Conservation (phyloP, 75 land plant genomes). For the Adiantum capillusveneris region DNA sequence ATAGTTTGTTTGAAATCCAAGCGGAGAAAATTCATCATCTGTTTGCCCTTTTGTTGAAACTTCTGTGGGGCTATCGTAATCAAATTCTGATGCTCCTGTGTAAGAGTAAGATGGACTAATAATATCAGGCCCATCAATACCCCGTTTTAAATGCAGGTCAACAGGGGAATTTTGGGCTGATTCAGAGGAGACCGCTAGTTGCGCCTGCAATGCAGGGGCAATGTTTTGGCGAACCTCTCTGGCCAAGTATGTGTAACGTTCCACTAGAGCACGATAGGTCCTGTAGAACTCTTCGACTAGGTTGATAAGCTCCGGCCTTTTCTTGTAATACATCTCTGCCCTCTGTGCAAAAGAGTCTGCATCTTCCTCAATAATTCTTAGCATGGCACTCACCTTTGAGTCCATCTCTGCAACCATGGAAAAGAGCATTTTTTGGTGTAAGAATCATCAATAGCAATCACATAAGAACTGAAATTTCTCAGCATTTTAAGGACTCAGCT, state of each 20-base stretch:
- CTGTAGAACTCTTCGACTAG: conserved; percentile 67
- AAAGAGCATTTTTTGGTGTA: no score
- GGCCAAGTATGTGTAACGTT: conserved; percentile 65
- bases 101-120: conserved; percentile 19
- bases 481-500: no score
- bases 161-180: conserved; percentile 8
- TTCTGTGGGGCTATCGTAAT: conserved; percentile 18
- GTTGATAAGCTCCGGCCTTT: conserved; percentile 56
- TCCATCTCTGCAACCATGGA: conserved; percentile 63
- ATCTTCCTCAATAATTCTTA: conserved; percentile 70
- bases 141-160: conserved; percentile 2
- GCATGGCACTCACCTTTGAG: conserved; percentile 45
- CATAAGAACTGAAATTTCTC: no score
- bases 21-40: conserved; percentile 23
- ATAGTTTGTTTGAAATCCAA: conserved; percentile 15
- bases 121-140: conserved; percentile 47
- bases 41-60: conserved; percentile 22
- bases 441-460: neutral
- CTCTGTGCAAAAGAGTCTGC: conserved; percentile 83
- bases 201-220: conserved; percentile 8
- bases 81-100: conserved; percentile 11
- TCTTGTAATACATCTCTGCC: conserved; percentile 79
- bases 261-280: conserved; percentile 65
- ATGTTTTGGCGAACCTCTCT: conserved; percentile 41
- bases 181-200: conserved; percentile 5